phyloP scores from a whole-genome alignment of 345 rosid genomes.

The Eucalyptus curtisii region DNA sequence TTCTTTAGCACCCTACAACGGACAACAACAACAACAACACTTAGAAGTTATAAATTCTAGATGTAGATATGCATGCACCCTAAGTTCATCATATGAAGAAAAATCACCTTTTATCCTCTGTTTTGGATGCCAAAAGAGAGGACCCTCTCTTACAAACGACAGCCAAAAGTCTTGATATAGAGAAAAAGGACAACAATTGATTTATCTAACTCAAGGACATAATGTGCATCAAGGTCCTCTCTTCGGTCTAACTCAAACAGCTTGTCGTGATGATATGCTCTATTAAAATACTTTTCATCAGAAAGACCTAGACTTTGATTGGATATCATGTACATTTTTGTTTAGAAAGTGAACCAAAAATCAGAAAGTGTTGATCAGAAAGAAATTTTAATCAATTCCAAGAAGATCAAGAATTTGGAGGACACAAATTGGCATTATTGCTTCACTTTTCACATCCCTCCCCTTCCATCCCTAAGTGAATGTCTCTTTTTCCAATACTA shows the following conservation, averaged over 20 bases:
- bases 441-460: background rate
- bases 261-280: background rate
- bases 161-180: background rate
- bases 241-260: background rate
- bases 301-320: background rate
- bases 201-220: background rate
- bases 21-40: too few relatives aligned
- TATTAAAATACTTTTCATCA: background rate
- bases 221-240: background rate
- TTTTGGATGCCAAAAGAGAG: background rate
- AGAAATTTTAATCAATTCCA: too few relatives aligned
- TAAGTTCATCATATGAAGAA: background rate
- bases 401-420: too few relatives aligned
- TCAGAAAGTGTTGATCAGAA: background rate
- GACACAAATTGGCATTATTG: too few relatives aligned
- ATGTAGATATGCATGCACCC: background rate
- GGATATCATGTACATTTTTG: background rate
- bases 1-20: background rate
- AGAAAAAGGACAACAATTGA: background rate
- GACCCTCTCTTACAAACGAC: background rate
- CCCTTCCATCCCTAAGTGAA: rapidly evolving
- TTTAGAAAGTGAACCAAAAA: background rate
- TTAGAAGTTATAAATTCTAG: too few relatives aligned
- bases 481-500: background rate
- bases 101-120: background rate